Percentiles rank a stretch among this genome's conserved stretches.
Conservation (phyloP, 768 basidiomycete species). For the Mycena amicta region DNA sequence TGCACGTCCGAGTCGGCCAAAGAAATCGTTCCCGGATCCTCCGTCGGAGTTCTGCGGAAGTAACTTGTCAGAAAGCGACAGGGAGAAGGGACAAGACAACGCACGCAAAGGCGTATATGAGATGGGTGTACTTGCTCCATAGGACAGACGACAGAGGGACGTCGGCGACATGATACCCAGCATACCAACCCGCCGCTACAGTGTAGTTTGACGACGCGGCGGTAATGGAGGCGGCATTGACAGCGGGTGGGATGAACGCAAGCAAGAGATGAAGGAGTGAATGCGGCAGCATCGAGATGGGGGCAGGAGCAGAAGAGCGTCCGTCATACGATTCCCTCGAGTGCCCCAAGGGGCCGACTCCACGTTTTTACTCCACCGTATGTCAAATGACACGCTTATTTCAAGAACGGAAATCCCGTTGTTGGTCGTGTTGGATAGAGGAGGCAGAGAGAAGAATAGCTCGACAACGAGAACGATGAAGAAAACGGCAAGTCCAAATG, state of each 20-base stretch:
- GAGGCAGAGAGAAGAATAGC: too few relatives aligned
- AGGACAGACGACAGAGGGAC: constrained; percentile 57
- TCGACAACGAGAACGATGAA: too few relatives aligned
- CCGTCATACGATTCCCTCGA: too few relatives aligned
- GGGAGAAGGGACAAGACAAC: constrained; percentile 29
- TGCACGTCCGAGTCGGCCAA: constrained; percentile 48
- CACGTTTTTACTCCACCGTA: too few relatives aligned
- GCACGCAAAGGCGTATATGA: constrained; percentile 75
- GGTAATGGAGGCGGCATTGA: constrained; percentile 1
- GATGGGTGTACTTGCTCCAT: constrained; percentile 69
- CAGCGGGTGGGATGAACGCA: constrained; percentile 1
- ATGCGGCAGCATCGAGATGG: too few relatives aligned
- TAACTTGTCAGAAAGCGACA: background rate
- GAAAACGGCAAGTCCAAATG: too few relatives aligned
- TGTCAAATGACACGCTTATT: too few relatives aligned
- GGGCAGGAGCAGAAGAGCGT: too few relatives aligned
- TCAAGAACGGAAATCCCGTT: too few relatives aligned
- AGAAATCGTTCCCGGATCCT: constrained; percentile 36
- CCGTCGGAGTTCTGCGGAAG: constrained; percentile 38
- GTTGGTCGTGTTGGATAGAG: too few relatives aligned
- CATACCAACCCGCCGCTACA: constrained; percentile 64
- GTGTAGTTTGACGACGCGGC: constrained; percentile 19
- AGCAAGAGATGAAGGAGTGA: constrained; percentile 9
- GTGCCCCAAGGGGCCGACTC: too few relatives aligned
- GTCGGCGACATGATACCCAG: constrained; percentile 60